These are phyloP conservation scores for Salvia rosmarinus DNA, from an alignment of 257 asterid species.

Conservation along the genomic window DNA sequence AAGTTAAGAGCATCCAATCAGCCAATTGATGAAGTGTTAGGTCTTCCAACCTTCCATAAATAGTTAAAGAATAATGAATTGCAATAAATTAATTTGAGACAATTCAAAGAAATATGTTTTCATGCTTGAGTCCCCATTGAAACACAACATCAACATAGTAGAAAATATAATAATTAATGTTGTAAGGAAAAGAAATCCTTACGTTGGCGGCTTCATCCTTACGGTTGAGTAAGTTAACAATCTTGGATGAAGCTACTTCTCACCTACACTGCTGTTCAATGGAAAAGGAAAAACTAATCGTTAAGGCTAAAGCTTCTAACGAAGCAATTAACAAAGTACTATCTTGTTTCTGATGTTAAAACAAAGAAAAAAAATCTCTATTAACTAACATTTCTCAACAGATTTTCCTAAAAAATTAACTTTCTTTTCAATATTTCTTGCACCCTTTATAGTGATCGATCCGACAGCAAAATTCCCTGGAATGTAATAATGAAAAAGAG, in stretches of 20 bases:
- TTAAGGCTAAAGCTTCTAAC: not conserved
- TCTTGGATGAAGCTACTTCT: slow-evolving; percentile 9
- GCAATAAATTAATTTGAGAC: not conserved
- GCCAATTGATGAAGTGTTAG: slow-evolving; percentile 3
- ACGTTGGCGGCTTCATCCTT: not conserved
- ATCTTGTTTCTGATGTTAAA: not conserved
- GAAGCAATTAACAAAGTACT: not conserved
- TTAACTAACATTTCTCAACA: not conserved
- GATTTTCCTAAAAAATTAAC: not conserved
- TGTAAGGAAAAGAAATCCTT: not conserved
- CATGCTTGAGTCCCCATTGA: slow-evolving; percentile 1
- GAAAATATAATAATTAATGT: not conserved
- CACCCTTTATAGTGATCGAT: not conserved
- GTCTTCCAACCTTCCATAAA: not conserved
- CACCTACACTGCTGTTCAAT: not conserved
- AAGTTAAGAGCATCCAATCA: slow-evolving; percentile 13
- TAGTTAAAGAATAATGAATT: no score
- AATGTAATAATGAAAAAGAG: not conserved
- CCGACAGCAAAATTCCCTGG: not conserved
- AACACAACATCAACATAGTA: not conserved
- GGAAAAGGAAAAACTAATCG: not conserved
- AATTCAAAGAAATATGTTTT: not conserved
- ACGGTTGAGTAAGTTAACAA: not conserved
- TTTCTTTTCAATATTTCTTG: not conserved
- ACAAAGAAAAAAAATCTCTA: not conserved